Evolutionary conservation across 2,329 filamentous ascomycete species (phyloP), one percentile per base, ranked within the genome.

Genomic region (Gyromitra esculenta): DNA sequence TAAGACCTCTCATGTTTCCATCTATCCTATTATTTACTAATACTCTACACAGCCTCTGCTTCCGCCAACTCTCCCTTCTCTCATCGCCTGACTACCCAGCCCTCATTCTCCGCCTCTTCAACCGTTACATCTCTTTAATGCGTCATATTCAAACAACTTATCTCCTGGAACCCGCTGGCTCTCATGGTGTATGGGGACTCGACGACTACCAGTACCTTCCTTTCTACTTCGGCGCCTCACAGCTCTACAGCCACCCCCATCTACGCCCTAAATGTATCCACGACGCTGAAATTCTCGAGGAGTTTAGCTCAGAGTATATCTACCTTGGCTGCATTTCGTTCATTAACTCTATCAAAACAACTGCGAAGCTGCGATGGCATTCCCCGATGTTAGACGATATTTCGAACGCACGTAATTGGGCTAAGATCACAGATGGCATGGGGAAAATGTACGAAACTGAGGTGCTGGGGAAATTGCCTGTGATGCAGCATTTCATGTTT

Each of bases 371-470:
- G 77, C 89, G 96, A 57, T 99, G 96, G 96, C 96, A 99, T 82
- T 94, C 91, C 79, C 96, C 96, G 2, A 98, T 99, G 96, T 89
- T 99, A 18, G 96, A 99, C 82, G 96, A 99, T 83, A 99, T 99
- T 79, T 96, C 92, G 2, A 91, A 93, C 0, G 92, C 95, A 15
- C 94, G 93, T 83, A 92, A 87, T 50, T 99, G 96, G 96, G 85
- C 84, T 79, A 99, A 99, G 86, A 92, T 99, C 64, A 94, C 98
- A 83, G 91, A 88, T 35, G 96, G 96, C 5, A 98, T 99, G 96
- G 89, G 92, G 77, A 92, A 93, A 80, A 99, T 99, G 96, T 98
- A 98, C 82, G 88, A 95, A 66, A 92, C 91, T 52, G 96, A 99
- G 84, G 95, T 99, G 0, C 84, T 99, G 66, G 90, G 92, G 41